Evolutionary conservation across 1,284 basidiomycete genomes (phyloP).

Genomic region (Meira nashicola): DNA sequence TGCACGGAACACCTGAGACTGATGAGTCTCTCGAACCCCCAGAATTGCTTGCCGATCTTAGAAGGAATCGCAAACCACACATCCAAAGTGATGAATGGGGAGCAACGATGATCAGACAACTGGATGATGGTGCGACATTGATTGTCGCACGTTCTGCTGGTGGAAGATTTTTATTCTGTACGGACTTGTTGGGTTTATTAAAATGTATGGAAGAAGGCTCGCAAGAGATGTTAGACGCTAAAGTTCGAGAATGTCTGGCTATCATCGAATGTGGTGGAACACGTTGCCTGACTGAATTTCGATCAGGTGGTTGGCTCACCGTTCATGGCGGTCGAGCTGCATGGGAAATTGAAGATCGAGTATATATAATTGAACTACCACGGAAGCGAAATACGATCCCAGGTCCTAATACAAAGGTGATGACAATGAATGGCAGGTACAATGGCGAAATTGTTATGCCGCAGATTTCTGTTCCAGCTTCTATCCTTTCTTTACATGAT

Average conservation of each 20-base stretch:
- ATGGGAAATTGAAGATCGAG: constrained; percentile 2
- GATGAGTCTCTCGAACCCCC: too few relatives aligned
- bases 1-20: too few relatives aligned
- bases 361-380: constrained; percentile 3
- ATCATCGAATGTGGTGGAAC: constrained; percentile 5
- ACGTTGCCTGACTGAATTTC: background rate
- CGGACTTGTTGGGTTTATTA: constrained; percentile 3
- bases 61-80: too few relatives aligned
- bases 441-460: background rate
- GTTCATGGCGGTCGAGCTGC: background rate
- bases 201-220: background rate
- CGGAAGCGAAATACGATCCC: constrained; percentile 3
- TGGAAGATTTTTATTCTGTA: constrained; percentile 7
- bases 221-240: background rate
- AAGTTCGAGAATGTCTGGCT: constrained; percentile 1
- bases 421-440: constrained; percentile 3
- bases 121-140: constrained; percentile 3
- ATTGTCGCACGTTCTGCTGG: background rate
- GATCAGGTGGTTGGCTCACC: constrained; percentile 7
- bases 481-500: constrained; percentile 1
- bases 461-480: background rate
- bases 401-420: background rate
- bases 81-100: background rate
- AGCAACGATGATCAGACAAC: constrained; percentile 4
- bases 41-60: too few relatives aligned